Evolutionary conservation across 176 grass and related monocot genomes (phyloP), one percentile per base, ranked within the genome.

Genomic region (Carex cristatella): DNA sequence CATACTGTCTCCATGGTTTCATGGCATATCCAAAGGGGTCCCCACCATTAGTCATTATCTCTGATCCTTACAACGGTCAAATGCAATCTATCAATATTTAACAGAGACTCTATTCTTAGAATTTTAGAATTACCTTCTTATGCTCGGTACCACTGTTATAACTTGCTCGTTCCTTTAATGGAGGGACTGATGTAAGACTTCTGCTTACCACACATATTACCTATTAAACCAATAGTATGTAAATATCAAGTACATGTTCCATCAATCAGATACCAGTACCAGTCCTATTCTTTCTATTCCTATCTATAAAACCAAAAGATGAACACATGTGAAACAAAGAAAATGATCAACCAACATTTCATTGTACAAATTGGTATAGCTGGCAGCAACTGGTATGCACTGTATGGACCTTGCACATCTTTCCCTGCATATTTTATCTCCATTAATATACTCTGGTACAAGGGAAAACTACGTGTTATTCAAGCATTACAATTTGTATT

Each of bases 41-140:
- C 64, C 92, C 94, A 86, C 89, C 92, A 4, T 91, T 86, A 86
- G 94, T 93, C 66, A 13, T 5, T 75, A 97, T 68, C 84, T 97
- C 89, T n/a, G 94, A 97, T 87, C 92, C 94, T 88, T 94, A 91
- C 83, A 83, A 90, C 84, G 86, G 80, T 69, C 65, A 83, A 84
- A 81, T 42, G 10, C n/a, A 81, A 57, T 56, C 16, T 63, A 48
- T 66, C 18, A 64, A 65, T 82, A 82, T 51, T 67, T 48, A 82
- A 81, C 9, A 51, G 23, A 82, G 44, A 44, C 2, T 35, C 33
- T 35, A 35, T 35, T 35, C 33, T 35, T 35, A 1, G 33, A 0
- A 35, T 35, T 35, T 35, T 2, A 35, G 33, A 35, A 35, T 35
- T 35, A 35, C 33, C 2, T 35, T 35, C 33, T 35, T 35, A 35